Evolutionary conservation across 257 asterid species (phyloP), one percentile per base, ranked within the genome.

Genomic region (Petunia axillaris): DNA sequence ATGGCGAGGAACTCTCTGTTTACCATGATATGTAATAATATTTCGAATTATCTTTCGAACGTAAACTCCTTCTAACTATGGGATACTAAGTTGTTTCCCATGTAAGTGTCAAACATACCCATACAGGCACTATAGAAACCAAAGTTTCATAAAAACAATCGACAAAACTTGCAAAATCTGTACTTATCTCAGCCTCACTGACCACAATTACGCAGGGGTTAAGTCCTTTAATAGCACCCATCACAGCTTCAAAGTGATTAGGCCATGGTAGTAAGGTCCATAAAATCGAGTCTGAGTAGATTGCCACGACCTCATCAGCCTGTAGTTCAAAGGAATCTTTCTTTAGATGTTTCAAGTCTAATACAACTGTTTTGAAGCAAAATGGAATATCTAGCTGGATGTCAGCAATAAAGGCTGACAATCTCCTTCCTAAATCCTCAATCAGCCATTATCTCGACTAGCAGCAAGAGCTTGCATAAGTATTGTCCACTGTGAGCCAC

Each of bases 401-500:
- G 64, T 82, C 66, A 75, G 77, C 83, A 9, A 87, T 87, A 77
- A 83, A 87, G 54, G 80, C 57, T 6, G 77, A 60, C 67, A 86
- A 65, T 16, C 76, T 13, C 77, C 81, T 76, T 16, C 91, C 89
- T 38, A 82, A 83, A 37, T 59, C 87, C 60, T 85, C 86, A 74
- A 81, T 75, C 43, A 36, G 46, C 36, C 80, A 71, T 62, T 1
- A 60, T 76, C 57, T 37, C n/a, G 9, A 6, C 81, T 39, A 5
- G 57, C 79, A 7, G 88, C 82, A 9, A 85, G 83, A 81, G 85
- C 88, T 59, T 87, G 85, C 86, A 91, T 83, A 54, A 87, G 4
- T 13, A 83, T n/a, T 14, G 90, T 77, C 90, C 89, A 86, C 6
- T 87, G 87, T 4, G 87, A 78, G 1, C 91, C 89, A 4, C 81